These are phyloP conservation scores for Pelargonium fulgidum DNA, from an alignment of 441 rosid species.

Conservation along the genomic window DNA sequence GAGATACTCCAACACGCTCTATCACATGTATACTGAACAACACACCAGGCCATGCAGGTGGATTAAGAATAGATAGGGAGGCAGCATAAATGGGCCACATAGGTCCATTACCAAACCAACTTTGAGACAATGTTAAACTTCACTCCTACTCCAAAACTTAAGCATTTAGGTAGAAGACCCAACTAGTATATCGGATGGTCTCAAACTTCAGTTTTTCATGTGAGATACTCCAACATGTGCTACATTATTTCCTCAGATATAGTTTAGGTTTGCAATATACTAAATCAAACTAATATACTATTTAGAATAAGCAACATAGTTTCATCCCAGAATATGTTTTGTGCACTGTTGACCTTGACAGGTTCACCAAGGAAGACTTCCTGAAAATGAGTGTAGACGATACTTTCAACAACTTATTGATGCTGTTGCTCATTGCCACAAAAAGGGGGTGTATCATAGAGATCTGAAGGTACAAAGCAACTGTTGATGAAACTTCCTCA, in stretches of 20 bases:
- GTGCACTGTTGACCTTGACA: conserved; percentile 20
- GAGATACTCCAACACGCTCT: too few species aligned
- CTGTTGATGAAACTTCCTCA: neutral
- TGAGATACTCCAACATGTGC: neutral
- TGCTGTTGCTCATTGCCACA: conserved; percentile 77
- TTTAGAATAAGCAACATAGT: neutral
- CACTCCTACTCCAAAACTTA: too few species aligned
- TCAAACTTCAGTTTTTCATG: too few species aligned
- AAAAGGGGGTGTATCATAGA: conserved; percentile 89
- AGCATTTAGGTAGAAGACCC: too few species aligned
- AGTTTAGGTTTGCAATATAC: neutral
- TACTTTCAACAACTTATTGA: conserved; percentile 94
- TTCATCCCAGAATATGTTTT: conserved; percentile 1
- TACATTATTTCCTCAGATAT: neutral
- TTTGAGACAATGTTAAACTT: too few species aligned
- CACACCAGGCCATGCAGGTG: too few species aligned
- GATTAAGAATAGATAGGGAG: too few species aligned
- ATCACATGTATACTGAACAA: too few species aligned
- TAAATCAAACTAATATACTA: conserved; percentile 9
- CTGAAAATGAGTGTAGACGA: conserved; percentile 62
- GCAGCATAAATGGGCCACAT: too few species aligned
- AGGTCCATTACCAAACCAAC: too few species aligned
- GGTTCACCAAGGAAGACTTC: conserved; percentile 65
- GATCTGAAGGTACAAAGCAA: conserved; percentile 61
- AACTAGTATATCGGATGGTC: too few species aligned